Evolutionary conservation across 2,329 filamentous ascomycete species (phyloP).

Genomic region (Xylaria digitata): DNA sequence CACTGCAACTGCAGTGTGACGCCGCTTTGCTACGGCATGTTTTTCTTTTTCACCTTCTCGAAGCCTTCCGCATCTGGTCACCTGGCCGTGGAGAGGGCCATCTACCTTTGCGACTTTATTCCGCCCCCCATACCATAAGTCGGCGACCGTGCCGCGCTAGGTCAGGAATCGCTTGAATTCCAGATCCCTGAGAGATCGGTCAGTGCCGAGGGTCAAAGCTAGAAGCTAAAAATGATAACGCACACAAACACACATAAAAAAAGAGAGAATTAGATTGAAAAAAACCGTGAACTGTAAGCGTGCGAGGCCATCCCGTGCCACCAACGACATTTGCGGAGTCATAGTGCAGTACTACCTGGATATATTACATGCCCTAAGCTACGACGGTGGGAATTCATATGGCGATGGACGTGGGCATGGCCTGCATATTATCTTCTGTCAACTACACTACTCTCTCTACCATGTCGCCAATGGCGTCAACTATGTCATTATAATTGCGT

Average conservation of each 20-base stretch:
- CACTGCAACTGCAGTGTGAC: conserved; percentile 42
- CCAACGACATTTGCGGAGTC: not conserved
- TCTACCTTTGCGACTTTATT: conserved; percentile 34
- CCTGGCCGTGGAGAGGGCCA: conserved; percentile 46
- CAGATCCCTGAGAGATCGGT: conserved; percentile 35
- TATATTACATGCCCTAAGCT: not conserved
- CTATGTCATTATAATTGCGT: conserved; percentile 13
- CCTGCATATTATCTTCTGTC: conserved; percentile 1
- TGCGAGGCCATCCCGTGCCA: not conserved
- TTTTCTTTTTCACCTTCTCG: conserved; percentile 45
- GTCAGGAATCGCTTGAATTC: conserved; percentile 24
- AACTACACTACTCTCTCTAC: not conserved
- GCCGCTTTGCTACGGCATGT: conserved; percentile 45
- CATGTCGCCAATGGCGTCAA: conserved; percentile 28
- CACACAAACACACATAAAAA: not conserved
- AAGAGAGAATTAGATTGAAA: not conserved
- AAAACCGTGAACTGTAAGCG: not conserved
- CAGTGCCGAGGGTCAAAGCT: conserved; percentile 28
- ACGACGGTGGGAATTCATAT: not conserved
- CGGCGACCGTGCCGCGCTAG: conserved; percentile 30
- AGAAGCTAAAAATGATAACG: conserved; percentile 9
- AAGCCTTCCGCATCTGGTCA: conserved; percentile 47
- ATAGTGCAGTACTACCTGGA: not conserved
- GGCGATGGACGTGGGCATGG: not conserved
- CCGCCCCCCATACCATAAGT: conserved; percentile 32